Base-by-base conservation (phyloP, 2,329 filamentous ascomycete species). In the Dactylonectria estremocensis region DNA sequence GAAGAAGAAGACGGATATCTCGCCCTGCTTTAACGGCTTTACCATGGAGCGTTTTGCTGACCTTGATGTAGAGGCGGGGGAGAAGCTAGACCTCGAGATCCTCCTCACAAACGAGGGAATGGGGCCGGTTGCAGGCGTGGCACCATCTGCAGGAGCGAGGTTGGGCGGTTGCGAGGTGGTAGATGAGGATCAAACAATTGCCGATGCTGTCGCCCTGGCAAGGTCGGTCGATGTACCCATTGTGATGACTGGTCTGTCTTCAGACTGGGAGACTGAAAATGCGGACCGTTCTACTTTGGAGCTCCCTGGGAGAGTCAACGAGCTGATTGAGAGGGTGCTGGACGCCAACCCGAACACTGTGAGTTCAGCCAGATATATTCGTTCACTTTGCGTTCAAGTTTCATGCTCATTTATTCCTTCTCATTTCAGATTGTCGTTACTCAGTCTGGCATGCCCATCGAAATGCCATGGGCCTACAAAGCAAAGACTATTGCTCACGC, bases 261-360 rank as follows among this genome's bases (percentile, higher is more conserved):
- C 63, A 43, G 67, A 69, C 16, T 73, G 63, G 62, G 72, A 74
- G 43, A 67, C 66, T 13, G 72, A 92, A 91, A 80, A 83, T 65
- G 90, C 90, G 66, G 91, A 93, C 78, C 87, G 91, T 61, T 92
- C 91, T 77, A 92, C 92, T 77, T 82, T 93, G 40, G 91, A 90
- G 4, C 79, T 92, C 1, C 92, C 91, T 89, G 82, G 55, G 6
- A 63, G 69, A 16, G 90, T 88, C 43, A 89, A 92, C 58, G 81
- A 84, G 5, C 78, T 92, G 62, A 88, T 91, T 72, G 77, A 81
- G 16, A 83, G 84, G 2, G 85, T 91, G 0, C 80, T 88, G 31
- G 83, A 83, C 0, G 87, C 80, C 1, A 91, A 43, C 40, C 40
- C 40, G 13, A 43, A n/a, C 40, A 43, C 40, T 43, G 40, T 43